These are phyloP conservation scores for Sugiyamaella qingdaonensis DNA, from an alignment of 805 yeast genomes.

Conservation along the genomic window DNA sequence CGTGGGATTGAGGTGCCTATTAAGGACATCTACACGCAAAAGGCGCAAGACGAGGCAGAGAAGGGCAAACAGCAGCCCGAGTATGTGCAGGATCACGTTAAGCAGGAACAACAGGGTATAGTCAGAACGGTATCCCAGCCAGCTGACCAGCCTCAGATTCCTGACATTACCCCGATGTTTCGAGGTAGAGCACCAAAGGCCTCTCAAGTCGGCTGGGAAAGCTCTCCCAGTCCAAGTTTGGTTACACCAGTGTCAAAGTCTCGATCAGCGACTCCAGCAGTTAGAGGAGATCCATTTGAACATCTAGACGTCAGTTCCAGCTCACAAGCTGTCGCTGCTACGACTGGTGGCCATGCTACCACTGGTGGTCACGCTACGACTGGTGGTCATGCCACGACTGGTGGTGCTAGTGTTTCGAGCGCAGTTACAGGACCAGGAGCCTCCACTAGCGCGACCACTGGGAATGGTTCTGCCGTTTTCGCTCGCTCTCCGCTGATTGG, in stretches of 20 bases:
- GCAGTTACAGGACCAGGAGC: neutral
- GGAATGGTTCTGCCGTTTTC: neutral
- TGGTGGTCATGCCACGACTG: neutral
- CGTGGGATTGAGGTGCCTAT: constrained; percentile 53
- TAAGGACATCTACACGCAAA: constrained; percentile 25
- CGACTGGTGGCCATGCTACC: neutral
- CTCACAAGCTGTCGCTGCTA: neutral
- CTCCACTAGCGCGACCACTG: neutral
- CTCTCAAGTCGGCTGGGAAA: neutral
- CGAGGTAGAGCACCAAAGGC: constrained; percentile 23
- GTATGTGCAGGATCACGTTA: neutral
- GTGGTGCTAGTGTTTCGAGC: neutral
- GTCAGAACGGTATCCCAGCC: neutral
- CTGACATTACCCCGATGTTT: constrained; percentile 25
- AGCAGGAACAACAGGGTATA: neutral
- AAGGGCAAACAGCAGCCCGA: neutral
- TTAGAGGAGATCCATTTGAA: constrained; percentile 20
- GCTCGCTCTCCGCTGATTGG: neutral
- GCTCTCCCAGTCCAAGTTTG: constrained; percentile 5
- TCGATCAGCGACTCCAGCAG: neutral
- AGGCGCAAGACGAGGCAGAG: neutral
- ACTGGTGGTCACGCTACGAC: neutral
- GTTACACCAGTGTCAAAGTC: constrained; percentile 2
- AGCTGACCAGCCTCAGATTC: constrained; percentile 8
- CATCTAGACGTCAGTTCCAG: constrained; percentile 6